Base-by-base conservation (phyloP, 106 monocot genomes). In the Acorus calamus region DNA sequence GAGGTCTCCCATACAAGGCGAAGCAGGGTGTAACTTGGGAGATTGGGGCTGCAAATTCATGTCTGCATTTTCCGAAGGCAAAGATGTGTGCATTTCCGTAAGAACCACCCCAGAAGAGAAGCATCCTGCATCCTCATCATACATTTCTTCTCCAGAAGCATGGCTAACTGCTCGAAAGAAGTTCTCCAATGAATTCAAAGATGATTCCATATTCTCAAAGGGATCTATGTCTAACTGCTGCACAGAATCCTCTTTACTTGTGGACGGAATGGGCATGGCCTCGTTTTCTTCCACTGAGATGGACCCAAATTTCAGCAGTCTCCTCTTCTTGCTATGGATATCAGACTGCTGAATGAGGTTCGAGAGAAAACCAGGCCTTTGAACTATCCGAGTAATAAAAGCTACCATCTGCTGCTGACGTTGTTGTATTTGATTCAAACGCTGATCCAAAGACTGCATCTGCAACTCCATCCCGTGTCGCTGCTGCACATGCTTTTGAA, bases 151-250 rank as follows among this genome's bases (percentile, higher is more conserved):
- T 2, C 86, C 94, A 57, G 73, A 90, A n/a, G 75, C 79, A 67
- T 73, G 66, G 60, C 82, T 77, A 4, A 80, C 90, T 52, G 64
- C 72, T 14, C 54, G 84, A 43, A 96, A 80, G 11, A 96, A 78
- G 42, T 54, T 79, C 65, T 96, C 94, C 71, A 96, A 78, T 4
- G 82, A 84, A 69, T 72, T 76, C 60, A 96, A 78, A 9, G 90
- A 84, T 48, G 84, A 84, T 57, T 96, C 90, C 78, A 96, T 87
- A 77, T 76, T 90, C 13, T 85, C 84, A 64, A 90, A 83, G 58
- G 84, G 80, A 42, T 94, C 89, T 0, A 70, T 64, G 56, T 80
- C 75, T 3, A 80, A 46, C 49, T 55, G 10, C 14, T 73, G 53
- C 49, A 60, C 10, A 44, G 71, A 46, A 13, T 64, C 67, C 8